Percentiles rank a stretch among this genome's conserved stretches.
phyloP scores from a whole-genome alignment of 345 rosid species.

The Citrus australasica region DNA sequence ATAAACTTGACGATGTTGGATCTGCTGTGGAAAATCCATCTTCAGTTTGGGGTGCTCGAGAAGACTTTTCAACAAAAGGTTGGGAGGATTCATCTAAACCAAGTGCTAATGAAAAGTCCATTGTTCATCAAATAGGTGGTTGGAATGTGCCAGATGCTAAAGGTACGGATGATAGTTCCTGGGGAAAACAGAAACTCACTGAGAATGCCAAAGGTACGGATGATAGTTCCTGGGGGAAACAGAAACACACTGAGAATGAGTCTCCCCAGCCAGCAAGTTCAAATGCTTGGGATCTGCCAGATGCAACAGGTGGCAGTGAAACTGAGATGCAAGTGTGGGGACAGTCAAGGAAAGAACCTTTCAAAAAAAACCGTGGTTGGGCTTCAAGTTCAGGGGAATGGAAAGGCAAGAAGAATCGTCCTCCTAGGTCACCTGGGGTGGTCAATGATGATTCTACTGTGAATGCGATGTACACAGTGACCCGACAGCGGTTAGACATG shows the following conservation, averaged over 20 bases:
- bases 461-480: conserved; percentile 44
- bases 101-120: conserved; percentile 17
- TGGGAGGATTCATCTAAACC: conserved; percentile 12
- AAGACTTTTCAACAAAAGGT: conserved; percentile 1
- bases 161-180: neutral
- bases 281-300: conserved; percentile 33
- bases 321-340: conserved; percentile 44
- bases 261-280: conserved; percentile 25
- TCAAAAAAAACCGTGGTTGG: conserved; percentile 48
- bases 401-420: conserved; percentile 54
- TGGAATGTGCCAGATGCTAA: neutral
- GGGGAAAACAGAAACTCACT: conserved; percentile 22
- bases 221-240: conserved; percentile 18
- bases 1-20: conserved; percentile 15
- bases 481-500: conserved; percentile 68
- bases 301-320: conserved; percentile 20
- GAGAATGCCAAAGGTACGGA: conserved; percentile 10
- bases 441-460: conserved; percentile 26
- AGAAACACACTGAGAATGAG: conserved; percentile 31
- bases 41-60: conserved; percentile 18
- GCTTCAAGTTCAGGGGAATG: conserved; percentile 54
- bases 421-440: conserved; percentile 41
- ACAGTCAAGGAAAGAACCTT: conserved; percentile 22
- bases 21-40: conserved; percentile 9
- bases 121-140: neutral